Evolutionary conservation across 495 filamentous ascomycete species (phyloP).

Genomic region (Aspergillus steynii): DNA sequence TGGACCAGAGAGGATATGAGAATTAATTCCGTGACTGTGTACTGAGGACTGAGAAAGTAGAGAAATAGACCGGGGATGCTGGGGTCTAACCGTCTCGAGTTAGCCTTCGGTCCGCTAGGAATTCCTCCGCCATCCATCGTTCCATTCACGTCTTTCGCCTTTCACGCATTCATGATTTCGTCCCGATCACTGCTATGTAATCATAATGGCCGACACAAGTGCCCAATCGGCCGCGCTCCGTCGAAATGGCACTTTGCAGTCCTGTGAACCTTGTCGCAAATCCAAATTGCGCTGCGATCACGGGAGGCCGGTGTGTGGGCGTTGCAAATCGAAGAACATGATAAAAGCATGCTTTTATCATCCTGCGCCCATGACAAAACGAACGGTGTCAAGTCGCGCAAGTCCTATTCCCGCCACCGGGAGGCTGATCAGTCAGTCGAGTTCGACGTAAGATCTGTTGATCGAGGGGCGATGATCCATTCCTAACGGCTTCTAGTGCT

Average conservation of each 20-base stretch:
- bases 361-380: constrained; percentile 46
- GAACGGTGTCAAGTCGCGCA: constrained; percentile 18
- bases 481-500: constrained; percentile 15
- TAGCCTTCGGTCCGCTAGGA: neutral
- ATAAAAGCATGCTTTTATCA: constrained; percentile 38
- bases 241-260: constrained; percentile 50
- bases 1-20: constrained; percentile 5
- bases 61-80: neutral
- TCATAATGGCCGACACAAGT: neutral
- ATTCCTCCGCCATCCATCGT: neutral
- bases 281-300: constrained; percentile 54
- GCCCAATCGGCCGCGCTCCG: constrained; percentile 25
- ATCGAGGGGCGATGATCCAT: neutral
- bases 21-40: neutral
- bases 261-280: constrained; percentile 55
- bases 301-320: constrained; percentile 36
- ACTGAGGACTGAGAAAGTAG: neutral
- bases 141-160: neutral
- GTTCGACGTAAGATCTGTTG: constrained; percentile 26
- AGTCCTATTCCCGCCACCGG: constrained; percentile 14
- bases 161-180: neutral
- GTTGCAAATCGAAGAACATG: constrained; percentile 37
- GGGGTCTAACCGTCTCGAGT: constrained; percentile 2
- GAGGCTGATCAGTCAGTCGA: constrained; percentile 24
- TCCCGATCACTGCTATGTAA: neutral